Conservation (phyloP, 768 basidiomycete species). For the Leccinellum luteum region DNA sequence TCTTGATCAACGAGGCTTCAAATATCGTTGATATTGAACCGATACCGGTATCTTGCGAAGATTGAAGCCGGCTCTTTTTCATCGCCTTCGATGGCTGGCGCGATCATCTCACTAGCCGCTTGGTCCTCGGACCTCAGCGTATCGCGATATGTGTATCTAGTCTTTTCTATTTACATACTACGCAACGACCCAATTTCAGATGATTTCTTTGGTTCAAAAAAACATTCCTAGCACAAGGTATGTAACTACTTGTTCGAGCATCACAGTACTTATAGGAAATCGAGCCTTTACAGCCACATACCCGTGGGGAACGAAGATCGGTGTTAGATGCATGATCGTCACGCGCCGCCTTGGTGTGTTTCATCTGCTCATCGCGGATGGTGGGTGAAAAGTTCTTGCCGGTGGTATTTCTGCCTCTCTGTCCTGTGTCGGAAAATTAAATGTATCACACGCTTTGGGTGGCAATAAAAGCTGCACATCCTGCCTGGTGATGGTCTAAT, state of each 20-base stretch:
- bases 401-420: neutral
- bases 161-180: neutral
- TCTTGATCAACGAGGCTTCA: neutral
- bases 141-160: neutral
- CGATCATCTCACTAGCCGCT: too few relatives aligned
- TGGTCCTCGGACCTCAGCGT: neutral
- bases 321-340: neutral
- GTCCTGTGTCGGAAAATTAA: neutral
- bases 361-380: neutral
- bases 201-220: neutral
- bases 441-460: neutral
- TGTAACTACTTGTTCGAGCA: neutral
- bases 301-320: neutral
- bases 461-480: neutral
- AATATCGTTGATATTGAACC: too few relatives aligned
- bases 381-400: neutral
- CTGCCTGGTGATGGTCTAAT: neutral
- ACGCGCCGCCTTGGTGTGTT: neutral
- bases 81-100: neutral
- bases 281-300: neutral
- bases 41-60: too few relatives aligned
- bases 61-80: too few relatives aligned
- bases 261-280: neutral
- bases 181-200: neutral
- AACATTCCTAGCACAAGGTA: neutral